Conservation (phyloP, 352 stramenopile species). For the Elongisporangium anandrum region DNA sequence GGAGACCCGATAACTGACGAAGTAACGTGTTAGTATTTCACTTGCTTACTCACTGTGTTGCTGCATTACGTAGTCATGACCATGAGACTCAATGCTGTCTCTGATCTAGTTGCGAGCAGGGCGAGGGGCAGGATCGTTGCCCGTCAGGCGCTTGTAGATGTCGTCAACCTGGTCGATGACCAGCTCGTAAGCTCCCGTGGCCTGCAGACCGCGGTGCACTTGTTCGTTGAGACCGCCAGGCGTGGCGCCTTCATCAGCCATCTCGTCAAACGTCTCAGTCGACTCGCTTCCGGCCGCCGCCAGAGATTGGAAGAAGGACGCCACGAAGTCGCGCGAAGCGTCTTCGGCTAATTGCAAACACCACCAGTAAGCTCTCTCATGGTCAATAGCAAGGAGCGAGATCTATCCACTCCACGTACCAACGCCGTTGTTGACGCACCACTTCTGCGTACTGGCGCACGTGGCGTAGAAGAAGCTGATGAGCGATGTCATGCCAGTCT, state of each 20-base stretch:
- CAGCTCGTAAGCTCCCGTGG: conserved; percentile 72
- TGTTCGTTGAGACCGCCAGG: conserved; percentile 82
- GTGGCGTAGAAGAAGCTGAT: conserved; percentile 88
- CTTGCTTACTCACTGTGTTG: not conserved
- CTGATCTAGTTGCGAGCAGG: conserved; percentile 25
- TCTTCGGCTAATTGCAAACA: conserved; percentile 32
- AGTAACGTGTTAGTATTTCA: not conserved
- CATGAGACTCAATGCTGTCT: no score
- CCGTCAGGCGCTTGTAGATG: conserved; percentile 80
- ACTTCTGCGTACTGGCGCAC: conserved; percentile 77
- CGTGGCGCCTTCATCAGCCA: conserved; percentile 80
- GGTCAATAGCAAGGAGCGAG: conserved; percentile 1
- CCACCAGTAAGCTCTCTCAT: not conserved
- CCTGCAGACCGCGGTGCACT: conserved; percentile 64
- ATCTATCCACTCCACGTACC: conserved; percentile 28
- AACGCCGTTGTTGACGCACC: conserved; percentile 84
- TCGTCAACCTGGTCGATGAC: conserved; percentile 76
- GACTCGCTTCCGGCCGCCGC: conserved; percentile 68
- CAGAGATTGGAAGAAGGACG: conserved; percentile 82
- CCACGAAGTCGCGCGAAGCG: conserved; percentile 74
- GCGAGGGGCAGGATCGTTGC: conserved; percentile 53
- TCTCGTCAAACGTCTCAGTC: conserved; percentile 72
- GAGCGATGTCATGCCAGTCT: conserved; percentile 81
- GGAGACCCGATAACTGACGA: not conserved
- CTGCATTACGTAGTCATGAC: not conserved